Evolutionary conservation across 1,284 basidiomycete genomes (phyloP), one percentile per base, ranked within the genome.

Genomic region (Boletellus deceptivus): DNA sequence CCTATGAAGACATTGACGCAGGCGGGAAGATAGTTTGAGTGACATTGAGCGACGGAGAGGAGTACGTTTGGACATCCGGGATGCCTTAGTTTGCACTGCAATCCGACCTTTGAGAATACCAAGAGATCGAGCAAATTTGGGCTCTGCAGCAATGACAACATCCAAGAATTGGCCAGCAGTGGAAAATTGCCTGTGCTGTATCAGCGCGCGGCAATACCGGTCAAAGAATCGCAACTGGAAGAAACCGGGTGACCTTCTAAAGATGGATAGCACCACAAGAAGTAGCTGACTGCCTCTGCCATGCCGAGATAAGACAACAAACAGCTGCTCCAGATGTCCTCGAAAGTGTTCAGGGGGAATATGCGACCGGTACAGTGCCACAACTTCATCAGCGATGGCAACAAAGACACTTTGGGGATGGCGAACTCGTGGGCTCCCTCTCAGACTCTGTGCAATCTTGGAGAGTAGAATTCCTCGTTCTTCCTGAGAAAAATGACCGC

Each of bases 311-410:
- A 66, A 45, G 45, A 37, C 8, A 37, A 61, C 31, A 43, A 70
- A 43, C 5, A 70, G 43, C 11, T 54, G 55, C 33, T 69, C 63
- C 20, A 66, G 55, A 39, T 61, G 63, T 20, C 62, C 53, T 35
- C 57, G 64, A 55, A 70, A 65, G 33, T 66, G 55, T 33, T 46
- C 46, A 13, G 67, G 59, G 1, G 65, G 68, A 25, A 42, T 27
- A 8, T 45, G 54, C 3, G 46, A 65, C 18, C 14, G 18, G 35
- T 69, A 70, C 36, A 65, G 36, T 3, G 31, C 47, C 24, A 37
- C 37, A 17, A 70, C 50, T 45, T 59, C 58, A 8, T 62, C n/a
- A 20, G 40, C 53, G 24, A 67, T 41, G 6, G 50, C 40, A 27
- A 44, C 35, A n/a, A 61, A 48, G 33, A 54, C 40, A 20, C 38